These are phyloP conservation scores for Colletotrichum liaoningense DNA, from an alignment of 2,329 filamentous ascomycete genomes.

Conservation along the genomic window DNA sequence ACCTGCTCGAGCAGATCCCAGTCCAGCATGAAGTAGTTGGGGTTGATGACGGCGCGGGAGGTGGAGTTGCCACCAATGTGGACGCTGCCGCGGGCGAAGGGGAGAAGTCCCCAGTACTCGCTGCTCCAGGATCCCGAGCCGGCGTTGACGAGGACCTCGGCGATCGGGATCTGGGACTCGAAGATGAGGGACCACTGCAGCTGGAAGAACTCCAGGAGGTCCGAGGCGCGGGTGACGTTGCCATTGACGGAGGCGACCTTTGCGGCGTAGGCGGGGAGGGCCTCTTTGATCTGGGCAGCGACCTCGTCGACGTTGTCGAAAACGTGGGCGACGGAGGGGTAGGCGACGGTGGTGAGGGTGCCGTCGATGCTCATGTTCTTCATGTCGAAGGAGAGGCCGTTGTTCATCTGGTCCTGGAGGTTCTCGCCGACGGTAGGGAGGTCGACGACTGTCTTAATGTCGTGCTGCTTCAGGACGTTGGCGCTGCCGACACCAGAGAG, in stretches of 20 bases:
- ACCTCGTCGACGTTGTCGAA: conserved; percentile 41
- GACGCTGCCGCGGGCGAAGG: conserved; percentile 53
- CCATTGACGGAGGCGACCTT: conserved; percentile 27
- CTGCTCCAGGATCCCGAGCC: conserved; percentile 47
- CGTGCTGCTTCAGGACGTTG: conserved; percentile 51
- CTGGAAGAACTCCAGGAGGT: conserved; percentile 52
- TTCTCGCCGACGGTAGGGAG: conserved; percentile 65
- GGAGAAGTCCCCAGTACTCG: conserved; percentile 50
- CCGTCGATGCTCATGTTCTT: conserved; percentile 22
- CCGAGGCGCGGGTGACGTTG: conserved; percentile 23
- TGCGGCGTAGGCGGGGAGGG: conserved; percentile 17
- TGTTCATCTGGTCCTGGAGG: conserved; percentile 61
- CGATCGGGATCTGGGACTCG: conserved; percentile 54
- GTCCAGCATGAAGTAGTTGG: conserved; percentile 48
- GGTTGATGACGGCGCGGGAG: conserved; percentile 50
- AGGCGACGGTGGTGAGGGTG: conserved; percentile 27
- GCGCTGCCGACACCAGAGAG: conserved; percentile 63
- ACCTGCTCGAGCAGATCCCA: conserved; percentile 48
- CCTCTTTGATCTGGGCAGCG: conserved; percentile 9
- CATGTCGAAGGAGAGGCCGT: conserved; percentile 41
- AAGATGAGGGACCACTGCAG: conserved; percentile 62
- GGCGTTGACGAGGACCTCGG: conserved; percentile 56
- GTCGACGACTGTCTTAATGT: conserved; percentile 56
- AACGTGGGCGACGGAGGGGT: conserved; percentile 14
- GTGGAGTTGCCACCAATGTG: conserved; percentile 49